phyloP scores from a whole-genome alignment of 805 yeast species.

The Dipodascus albidus region DNA sequence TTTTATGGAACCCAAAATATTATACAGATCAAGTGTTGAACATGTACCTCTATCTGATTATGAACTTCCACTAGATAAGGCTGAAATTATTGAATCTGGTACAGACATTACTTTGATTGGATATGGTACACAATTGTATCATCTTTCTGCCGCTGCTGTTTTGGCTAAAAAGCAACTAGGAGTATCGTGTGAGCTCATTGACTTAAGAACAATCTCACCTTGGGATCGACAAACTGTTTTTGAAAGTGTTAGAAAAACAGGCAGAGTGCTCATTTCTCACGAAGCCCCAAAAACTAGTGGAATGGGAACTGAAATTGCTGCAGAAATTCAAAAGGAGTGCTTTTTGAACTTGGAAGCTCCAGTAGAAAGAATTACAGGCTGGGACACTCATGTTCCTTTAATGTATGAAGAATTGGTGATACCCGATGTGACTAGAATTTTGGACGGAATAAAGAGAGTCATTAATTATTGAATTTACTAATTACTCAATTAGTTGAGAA shows the following conservation, averaged over 20 bases:
- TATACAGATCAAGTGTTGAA: conserved; percentile 78
- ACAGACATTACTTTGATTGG: conserved; percentile 71
- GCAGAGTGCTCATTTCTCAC: conserved; percentile 72
- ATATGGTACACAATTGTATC: conserved; percentile 73
- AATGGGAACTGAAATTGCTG: conserved; percentile 90
- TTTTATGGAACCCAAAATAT: conserved; percentile 80
- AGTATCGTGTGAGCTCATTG: conserved; percentile 73
- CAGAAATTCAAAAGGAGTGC: conserved; percentile 90
- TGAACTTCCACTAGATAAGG: conserved; percentile 77
- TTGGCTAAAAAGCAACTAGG: conserved; percentile 65
- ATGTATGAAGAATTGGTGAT: conserved; percentile 92
- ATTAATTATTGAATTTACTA: conserved; percentile 20
- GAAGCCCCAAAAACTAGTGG: conserved; percentile 90
- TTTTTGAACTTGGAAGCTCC: conserved; percentile 91
- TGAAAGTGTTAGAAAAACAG: conserved; percentile 78
- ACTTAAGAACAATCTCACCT: conserved; percentile 87
- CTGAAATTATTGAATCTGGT: conserved; percentile 78
- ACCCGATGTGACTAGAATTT: conserved; percentile 53
- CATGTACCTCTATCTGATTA: conserved; percentile 75
- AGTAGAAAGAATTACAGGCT: conserved; percentile 87
- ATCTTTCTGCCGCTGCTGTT: conserved; percentile 74
- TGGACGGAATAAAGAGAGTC: conserved; percentile 20
- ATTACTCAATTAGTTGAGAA: too few species aligned
- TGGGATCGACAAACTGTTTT: conserved; percentile 75
- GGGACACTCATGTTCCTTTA: conserved; percentile 95